Percentiles rank a stretch among this genome's conserved stretches.
Evolutionary conservation across 176 grass and related monocot genomes (phyloP).

Genomic region (Chloris gayana): DNA sequence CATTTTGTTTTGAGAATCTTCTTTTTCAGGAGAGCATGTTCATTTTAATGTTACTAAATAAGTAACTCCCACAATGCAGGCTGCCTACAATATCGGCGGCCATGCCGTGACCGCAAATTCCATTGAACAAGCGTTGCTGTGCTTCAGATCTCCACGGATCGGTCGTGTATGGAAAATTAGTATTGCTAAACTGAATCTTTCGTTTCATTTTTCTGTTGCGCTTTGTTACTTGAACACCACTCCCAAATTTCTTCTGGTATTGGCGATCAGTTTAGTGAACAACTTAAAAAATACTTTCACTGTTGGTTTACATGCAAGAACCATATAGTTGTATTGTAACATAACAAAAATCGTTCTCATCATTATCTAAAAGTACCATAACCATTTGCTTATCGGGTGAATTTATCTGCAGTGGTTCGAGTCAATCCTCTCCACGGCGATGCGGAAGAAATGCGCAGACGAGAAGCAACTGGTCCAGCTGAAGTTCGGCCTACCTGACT

Average conservation of each 20-base stretch:
- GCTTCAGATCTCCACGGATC: conserved; percentile 65
- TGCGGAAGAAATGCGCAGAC: conserved; percentile 71
- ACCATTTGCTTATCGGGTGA: background rate
- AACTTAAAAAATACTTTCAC: background rate
- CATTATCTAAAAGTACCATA: no score
- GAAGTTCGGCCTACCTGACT: conserved; percentile 58
- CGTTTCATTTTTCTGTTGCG: background rate
- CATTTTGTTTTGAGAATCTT: background rate
- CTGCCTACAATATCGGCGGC: conserved; percentile 90
- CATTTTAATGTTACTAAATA: background rate
- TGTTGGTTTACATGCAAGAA: background rate
- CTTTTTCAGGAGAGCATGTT: background rate
- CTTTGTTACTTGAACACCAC: background rate
- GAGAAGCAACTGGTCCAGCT: conserved; percentile 82
- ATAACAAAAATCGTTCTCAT: no score
- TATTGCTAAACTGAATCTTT: background rate
- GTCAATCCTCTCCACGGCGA: conserved; percentile 63
- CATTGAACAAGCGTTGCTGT: conserved; percentile 75
- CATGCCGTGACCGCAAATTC: conserved; percentile 83
- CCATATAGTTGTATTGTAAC: background rate
- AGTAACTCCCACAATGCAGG: conserved; percentile 49
- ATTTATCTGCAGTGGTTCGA: conserved; percentile 80
- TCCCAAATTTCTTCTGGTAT: background rate
- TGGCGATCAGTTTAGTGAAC: background rate
- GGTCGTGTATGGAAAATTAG: conserved; percentile 56